A percentile compares a stretch with the other conserved stretches of the same genome.
These are phyloP conservation scores for Jimgerdemannia lactiflua DNA, from an alignment of 192 early-diverging fungal species.

Conservation along the genomic window DNA sequence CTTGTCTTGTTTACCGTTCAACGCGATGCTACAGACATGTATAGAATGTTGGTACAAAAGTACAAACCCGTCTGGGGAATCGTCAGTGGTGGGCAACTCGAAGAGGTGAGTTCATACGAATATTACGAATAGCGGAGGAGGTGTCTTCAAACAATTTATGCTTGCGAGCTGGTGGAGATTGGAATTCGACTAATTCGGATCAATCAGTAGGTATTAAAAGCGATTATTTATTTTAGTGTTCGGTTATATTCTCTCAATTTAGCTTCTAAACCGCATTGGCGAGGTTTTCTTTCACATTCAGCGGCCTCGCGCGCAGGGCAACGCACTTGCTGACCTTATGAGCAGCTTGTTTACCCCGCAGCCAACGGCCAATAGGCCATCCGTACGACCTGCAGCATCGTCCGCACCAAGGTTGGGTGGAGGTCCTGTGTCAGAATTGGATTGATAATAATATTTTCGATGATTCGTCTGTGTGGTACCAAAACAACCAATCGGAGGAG, in stretches of 20 bases:
- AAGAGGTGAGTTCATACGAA: conserved; percentile 20
- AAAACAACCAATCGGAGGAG: too few relatives aligned
- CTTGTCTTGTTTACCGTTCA: conserved; percentile 65
- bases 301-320: conserved; percentile 41
- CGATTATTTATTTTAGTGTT: neutral
- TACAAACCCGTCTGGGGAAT: conserved; percentile 17
- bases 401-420: too few relatives aligned
- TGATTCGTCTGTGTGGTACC: too few relatives aligned
- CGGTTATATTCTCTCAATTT: conserved; percentile 1
- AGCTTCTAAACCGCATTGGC: conserved; percentile 47
- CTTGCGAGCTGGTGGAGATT: too few relatives aligned
- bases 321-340: conserved; percentile 50
- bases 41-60: conserved; percentile 20
- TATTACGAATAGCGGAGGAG: too few relatives aligned
- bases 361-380: too few relatives aligned
- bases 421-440: too few relatives aligned
- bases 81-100: conserved; percentile 26
- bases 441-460: too few relatives aligned
- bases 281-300: conserved; percentile 43
- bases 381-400: too few relatives aligned
- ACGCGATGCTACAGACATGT: conserved; percentile 52
- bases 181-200: too few relatives aligned
- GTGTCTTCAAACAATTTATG: too few relatives aligned
- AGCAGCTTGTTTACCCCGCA: conserved; percentile 36
- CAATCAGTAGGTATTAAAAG: too few relatives aligned